Evolutionary conservation across 176 grass and related monocot genomes (phyloP), one percentile per base, ranked within the genome.

Genomic region (Triticum aestivum): DNA sequence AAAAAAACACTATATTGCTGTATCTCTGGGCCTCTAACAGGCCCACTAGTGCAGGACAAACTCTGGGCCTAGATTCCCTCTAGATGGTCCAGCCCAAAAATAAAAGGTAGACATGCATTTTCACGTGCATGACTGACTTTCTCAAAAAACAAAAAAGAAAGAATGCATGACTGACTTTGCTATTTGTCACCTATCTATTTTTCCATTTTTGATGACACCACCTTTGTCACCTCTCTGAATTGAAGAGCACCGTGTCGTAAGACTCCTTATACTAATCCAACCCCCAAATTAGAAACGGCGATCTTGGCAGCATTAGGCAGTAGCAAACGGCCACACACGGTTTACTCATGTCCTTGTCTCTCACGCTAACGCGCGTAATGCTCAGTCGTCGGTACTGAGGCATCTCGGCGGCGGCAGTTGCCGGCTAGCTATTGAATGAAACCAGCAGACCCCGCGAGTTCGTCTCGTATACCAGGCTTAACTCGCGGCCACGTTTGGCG

Each of bases 351-450:
- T 52, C 79, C 26, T n/a, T 21, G 35, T 23, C 44, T 74, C 72
- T 9, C 75, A 85, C 44, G 77, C 47, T 44, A 61, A 52, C 82
- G 17, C 8, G 15, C 39, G 27, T 29, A 65, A 37, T 29, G 63
- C 62, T 49, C 13, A 34, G 69, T 61, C 63, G 70, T 27, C 14
- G 44, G 2, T 1, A 1, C 3, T 23, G 78, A 64, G 71, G 29
- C 64, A 37, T 64, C 70, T 38, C 52, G n/a, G 30, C 72, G 54
- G 79, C 73, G 5, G 74, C 15, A 69, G 73, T 42, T 6, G 59
- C 75, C 45, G 42, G 21, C n/a, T 75, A 81, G 21, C n/a, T 67
- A 81, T 41, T 15, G 34, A 85, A 72, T 37, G 14, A 77, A 84
- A 33, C 10, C 3, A 21, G 10, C 68, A 11, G 2, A 27, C 56